Base-by-base conservation (phyloP, 192 early-diverging fungal species). In the Linnemannia exigua region DNA sequence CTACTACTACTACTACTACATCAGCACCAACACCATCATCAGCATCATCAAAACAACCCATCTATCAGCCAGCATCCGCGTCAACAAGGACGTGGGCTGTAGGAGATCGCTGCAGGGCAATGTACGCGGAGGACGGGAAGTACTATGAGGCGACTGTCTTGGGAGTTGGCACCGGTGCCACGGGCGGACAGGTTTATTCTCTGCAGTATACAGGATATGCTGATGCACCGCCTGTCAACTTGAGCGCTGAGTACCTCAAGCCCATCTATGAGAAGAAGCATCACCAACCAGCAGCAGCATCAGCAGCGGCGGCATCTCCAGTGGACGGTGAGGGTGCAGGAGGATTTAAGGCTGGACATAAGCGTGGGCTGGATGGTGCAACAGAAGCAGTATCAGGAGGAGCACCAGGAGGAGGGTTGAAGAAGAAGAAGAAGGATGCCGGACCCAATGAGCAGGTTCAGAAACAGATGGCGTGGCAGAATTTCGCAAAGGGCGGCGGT, bases 401-500 rank as follows among this genome's bases (percentile, higher is more conserved):
- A 82, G 76, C 48, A 84, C 77, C 84, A 84, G 33, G 25, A 72
- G 14, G 33, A 51, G 90, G 81, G 61, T 63, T 44, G 12, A 14
- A 80, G 69, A 91, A 92, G 58, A 92, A 93, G 76, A 90, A 90
- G 61, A 84, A 90, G 77, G 48, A 74, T 80, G 70, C 89, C 84
- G 41, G 87, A 81, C 72, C 88, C 87, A 84, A 88, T 90, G 95
- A 95, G 72, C 92, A 94, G 35, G 82, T 90, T 17, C 81, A 90
- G 70, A 96, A 96, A 76, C 95, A 96, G 76, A 91, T 93, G 72
- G 90, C 92, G 12, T 96, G 95, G 95, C 87, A 94, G 51, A 90
- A 89, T 41, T 96, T 96, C 90, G 94, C 95, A 1, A 89, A 82
- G n/a, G 88, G 88, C 14, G 87, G 87, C 37, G 89, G 81, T 46